Conservation (phyloP, 1,284 basidiomycete genomes). For the Cystobasidiaceae sp. region DNA sequence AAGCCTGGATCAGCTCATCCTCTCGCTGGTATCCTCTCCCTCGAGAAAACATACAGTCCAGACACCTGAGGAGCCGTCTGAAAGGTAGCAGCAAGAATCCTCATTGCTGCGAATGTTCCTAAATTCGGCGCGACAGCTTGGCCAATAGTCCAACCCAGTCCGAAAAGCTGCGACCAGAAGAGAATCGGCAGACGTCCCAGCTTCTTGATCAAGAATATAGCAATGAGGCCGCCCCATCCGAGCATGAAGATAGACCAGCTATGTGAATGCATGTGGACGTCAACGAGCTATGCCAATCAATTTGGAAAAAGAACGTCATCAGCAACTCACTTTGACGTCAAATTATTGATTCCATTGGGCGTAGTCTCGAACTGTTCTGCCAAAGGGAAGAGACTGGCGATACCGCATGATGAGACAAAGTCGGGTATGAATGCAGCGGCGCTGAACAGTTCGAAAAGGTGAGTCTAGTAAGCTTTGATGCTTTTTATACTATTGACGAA, state of each 20-base stretch:
- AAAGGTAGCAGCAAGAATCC: slow-evolving; percentile 65
- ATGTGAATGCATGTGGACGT: slow-evolving; percentile 12
- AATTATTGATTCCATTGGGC: slow-evolving; percentile 58
- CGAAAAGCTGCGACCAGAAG: slow-evolving; percentile 58
- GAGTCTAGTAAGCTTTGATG: not conserved
- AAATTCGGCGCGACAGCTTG: slow-evolving; percentile 57
- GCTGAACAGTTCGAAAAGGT: too few species aligned
- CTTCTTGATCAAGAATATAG: slow-evolving; percentile 58
- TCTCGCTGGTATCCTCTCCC: too few species aligned
- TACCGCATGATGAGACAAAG: slow-evolving; percentile 38
- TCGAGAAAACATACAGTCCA: not conserved
- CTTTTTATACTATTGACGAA: not conserved
- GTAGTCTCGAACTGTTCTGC: slow-evolving; percentile 59
- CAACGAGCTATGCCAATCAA: too few species aligned
- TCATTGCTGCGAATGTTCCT: slow-evolving; percentile 56
- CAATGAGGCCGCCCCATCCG: slow-evolving; percentile 59
- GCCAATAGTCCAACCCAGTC: slow-evolving; percentile 45
- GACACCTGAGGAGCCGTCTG: slow-evolving; percentile 51
- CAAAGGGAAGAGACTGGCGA: slow-evolving; percentile 54
- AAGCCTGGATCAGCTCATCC: not conserved
- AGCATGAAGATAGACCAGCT: slow-evolving; percentile 66
- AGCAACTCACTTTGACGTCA: slow-evolving; percentile 44
- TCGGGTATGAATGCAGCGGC: slow-evolving; percentile 39
- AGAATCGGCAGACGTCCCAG: slow-evolving; percentile 59
- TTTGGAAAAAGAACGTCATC: not conserved